phyloP scores from a whole-genome alignment of 208 protist species.

The Crithidia expoeki region DNA sequence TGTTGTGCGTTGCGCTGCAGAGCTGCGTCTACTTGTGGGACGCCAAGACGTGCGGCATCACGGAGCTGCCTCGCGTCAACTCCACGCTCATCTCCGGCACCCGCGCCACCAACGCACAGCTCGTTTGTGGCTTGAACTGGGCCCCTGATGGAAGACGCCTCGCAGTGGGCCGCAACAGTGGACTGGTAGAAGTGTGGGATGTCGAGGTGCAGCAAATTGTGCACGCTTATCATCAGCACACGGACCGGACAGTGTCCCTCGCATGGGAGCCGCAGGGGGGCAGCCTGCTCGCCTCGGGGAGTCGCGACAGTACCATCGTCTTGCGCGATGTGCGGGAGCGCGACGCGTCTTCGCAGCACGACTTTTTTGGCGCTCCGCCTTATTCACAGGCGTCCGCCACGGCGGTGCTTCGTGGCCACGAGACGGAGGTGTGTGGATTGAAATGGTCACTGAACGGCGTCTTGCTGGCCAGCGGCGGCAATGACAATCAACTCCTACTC shows the following conservation, averaged over 20 bases:
- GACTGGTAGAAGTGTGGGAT: slow-evolving; percentile 93
- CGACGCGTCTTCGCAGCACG: slow-evolving; percentile 4
- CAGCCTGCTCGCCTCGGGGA: slow-evolving; percentile 91
- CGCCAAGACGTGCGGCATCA: slow-evolving; percentile 92
- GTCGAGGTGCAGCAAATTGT: slow-evolving; percentile 80
- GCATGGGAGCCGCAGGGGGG: slow-evolving; percentile 91
- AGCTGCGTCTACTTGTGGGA: slow-evolving; percentile 98
- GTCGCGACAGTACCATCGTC: slow-evolving; percentile 94
- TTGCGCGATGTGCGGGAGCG: slow-evolving; percentile 95
- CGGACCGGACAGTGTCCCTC: slow-evolving; percentile 55
- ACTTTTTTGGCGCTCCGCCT: slow-evolving; percentile 15
- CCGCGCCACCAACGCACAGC: slow-evolving; percentile 3
- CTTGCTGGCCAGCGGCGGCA: slow-evolving; percentile 97
- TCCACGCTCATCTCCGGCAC: slow-evolving; percentile 23
- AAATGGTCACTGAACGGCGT: slow-evolving; percentile 93
- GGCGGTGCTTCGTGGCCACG: slow-evolving; percentile 81
- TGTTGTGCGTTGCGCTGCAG: slow-evolving; percentile 97
- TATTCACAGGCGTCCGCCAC: slow-evolving; percentile 17
- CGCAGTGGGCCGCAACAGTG: slow-evolving; percentile 86
- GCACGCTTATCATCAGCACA: slow-evolving; percentile 88
- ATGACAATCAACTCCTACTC: slow-evolving; percentile 98
- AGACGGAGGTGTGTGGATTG: slow-evolving; percentile 97
- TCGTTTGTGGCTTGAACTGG: slow-evolving; percentile 95
- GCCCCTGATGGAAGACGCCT: slow-evolving; percentile 87
- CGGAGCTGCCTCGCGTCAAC: slow-evolving; percentile 81